phyloP scores from a whole-genome alignment of 164 flowering plant species.

The Magnolia kwangsiensis region DNA sequence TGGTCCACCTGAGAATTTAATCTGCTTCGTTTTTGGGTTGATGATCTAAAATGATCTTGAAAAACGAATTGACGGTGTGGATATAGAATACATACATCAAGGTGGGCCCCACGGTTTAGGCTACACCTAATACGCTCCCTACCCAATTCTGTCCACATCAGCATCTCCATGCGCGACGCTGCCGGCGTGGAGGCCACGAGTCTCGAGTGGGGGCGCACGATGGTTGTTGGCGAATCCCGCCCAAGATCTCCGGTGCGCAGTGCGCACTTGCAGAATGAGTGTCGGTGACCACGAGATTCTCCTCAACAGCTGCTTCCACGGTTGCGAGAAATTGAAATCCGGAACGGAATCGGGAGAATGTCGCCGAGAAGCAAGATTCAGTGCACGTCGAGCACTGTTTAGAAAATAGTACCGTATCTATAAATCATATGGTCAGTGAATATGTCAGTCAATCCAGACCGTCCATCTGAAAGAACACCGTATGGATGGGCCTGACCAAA shows the following conservation, averaged over 20 bases:
- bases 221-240: not conserved
- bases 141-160: not conserved
- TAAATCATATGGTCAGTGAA: too few species aligned
- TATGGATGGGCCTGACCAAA: too few species aligned
- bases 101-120: too few species aligned
- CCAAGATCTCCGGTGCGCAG: not conserved
- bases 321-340: not conserved
- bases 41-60: too few species aligned
- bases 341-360: not conserved
- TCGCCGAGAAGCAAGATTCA: not conserved
- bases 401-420: too few species aligned
- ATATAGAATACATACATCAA: too few species aligned
- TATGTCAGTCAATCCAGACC: too few species aligned
- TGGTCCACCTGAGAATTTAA: too few species aligned
- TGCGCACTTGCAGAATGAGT: not conserved
- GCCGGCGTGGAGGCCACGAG: slow-evolving; percentile 3
- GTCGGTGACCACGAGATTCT: not conserved
- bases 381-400: not conserved
- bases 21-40: too few species aligned
- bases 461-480: too few species aligned
- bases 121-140: too few species aligned
- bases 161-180: not conserved
- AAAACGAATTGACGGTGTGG: too few species aligned
- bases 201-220: not conserved
- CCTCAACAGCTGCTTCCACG: not conserved